A percentile compares a stretch with the other conserved stretches of the same genome.
phyloP scores from a whole-genome alignment of 768 basidiomycete genomes.

The Suillus brevipes region DNA sequence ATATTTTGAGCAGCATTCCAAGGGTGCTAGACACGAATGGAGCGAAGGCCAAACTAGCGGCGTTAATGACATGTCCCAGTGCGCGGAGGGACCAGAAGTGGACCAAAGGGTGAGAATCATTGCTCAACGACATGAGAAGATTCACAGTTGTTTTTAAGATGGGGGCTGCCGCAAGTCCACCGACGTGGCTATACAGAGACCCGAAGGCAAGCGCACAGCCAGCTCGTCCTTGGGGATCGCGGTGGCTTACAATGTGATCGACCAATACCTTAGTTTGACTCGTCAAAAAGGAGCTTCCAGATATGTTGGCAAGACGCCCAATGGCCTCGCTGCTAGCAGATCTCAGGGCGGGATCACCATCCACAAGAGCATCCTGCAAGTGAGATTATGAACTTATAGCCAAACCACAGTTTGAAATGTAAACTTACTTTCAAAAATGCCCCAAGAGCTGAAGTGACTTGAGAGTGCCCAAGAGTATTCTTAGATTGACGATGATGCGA shows the following conservation, averaged over 20 bases:
- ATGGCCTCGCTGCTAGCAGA: slow-evolving; percentile 84
- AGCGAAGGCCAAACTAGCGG: slow-evolving; percentile 88
- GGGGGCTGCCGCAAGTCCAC: slow-evolving; percentile 92
- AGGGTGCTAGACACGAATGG: slow-evolving; percentile 87
- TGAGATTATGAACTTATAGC: slow-evolving; percentile 10
- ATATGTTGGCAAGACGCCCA: slow-evolving; percentile 81
- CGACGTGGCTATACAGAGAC: slow-evolving; percentile 87
- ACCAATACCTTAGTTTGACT: slow-evolving; percentile 88
- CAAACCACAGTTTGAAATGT: slow-evolving; percentile 5
- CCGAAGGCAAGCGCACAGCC: slow-evolving; percentile 94
- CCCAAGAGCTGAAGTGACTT: slow-evolving; percentile 61
- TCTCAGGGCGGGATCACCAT: slow-evolving; percentile 76
- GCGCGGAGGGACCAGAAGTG: slow-evolving; percentile 93
- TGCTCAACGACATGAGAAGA: slow-evolving; percentile 90
- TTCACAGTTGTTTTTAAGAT: slow-evolving; percentile 95
- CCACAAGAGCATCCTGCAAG: slow-evolving; percentile 71
- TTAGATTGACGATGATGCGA: slow-evolving; percentile 56
- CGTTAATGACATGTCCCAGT: slow-evolving; percentile 82
- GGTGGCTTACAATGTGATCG: slow-evolving; percentile 91
- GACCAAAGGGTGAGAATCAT: slow-evolving; percentile 95
- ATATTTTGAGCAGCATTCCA: slow-evolving; percentile 88
- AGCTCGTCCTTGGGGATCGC: slow-evolving; percentile 88
- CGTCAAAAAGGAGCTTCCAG: slow-evolving; percentile 81
- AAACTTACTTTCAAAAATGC: slow-evolving; percentile 74
- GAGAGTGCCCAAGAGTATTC: slow-evolving; percentile 65